Evolutionary conservation across 2,329 filamentous ascomycete genomes (phyloP), one percentile per base, ranked within the genome.

Genomic region (Verticillium longisporum): DNA sequence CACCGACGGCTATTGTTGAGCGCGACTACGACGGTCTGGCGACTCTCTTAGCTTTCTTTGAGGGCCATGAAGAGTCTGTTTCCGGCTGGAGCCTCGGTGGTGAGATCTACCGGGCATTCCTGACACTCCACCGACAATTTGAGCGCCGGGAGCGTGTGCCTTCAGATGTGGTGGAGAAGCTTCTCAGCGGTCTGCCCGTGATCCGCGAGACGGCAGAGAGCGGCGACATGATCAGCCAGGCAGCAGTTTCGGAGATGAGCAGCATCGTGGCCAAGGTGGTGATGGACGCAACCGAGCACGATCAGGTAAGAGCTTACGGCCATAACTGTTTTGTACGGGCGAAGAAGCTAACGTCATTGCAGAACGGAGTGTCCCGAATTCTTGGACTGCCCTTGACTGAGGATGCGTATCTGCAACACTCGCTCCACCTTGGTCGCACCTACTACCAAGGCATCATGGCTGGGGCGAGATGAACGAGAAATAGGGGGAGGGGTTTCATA

Each of bases 161-260:
- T 13, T 72, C 79, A 31, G 69, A 74, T 55, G 73, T 85, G 6
- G 75, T 88, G 26, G 83, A 86, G 53, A 82, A 78, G 62, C 71
- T 89, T n/a, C 71, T 86, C 57, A 74, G 79, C 33, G 82, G 84
- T 37, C 73, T 88, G 36, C 81, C 82, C 33, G 80, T 80, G 33
- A 82, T 87, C 74, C 79, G 80, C 62, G 81, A 80, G 61, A 68
- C 63, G n/a, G 64, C 68, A 58, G 67, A 70, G 34, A 71, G 73
- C 10, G 68, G 72, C 2, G 75, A 79, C 41, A 69, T 73, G 6
- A 72, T 86, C 64, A 83, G 90, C 70, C 78, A 85, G 59, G 91
- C 93, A 53, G 91, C 92, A 0, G 82, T 94, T 60, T 87, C 88
- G 65, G 92, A 96, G 70, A 96, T 97, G 83, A 89, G 88, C 56